These are phyloP conservation scores for Akanthomyces lecanii DNA, from an alignment of 2,329 filamentous ascomycete species.

Conservation along the genomic window DNA sequence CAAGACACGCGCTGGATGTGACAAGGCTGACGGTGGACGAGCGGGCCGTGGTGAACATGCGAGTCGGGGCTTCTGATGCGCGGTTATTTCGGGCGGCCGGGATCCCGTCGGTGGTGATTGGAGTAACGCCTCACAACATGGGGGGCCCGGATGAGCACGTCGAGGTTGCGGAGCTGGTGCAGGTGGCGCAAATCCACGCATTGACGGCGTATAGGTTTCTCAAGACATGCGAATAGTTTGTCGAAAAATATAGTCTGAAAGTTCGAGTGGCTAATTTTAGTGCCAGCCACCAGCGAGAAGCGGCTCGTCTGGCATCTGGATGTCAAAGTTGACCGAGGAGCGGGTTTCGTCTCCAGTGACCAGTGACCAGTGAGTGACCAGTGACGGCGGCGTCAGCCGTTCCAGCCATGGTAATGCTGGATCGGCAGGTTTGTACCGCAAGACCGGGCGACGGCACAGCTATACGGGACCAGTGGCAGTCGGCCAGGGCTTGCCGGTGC, in stretches of 20 bases:
- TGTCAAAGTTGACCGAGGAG: background rate
- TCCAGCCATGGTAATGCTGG: background rate
- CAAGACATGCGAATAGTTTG: no score
- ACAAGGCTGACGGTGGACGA: conserved; percentile 12
- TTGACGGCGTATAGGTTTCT: conserved; percentile 17
- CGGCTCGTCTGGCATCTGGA: background rate
- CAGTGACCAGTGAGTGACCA: no score
- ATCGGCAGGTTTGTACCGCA: background rate
- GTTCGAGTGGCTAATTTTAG: background rate
- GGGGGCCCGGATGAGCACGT: conserved; percentile 18
- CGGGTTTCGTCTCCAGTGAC: background rate
- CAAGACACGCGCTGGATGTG: conserved; percentile 11
- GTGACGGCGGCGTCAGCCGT: no score
- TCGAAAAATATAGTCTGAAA: no score
- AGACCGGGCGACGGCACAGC: background rate
- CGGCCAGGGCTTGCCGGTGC: background rate
- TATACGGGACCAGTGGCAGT: background rate
- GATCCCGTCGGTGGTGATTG: conserved; percentile 18
- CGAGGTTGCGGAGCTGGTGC: conserved; percentile 13
- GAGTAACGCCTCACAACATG: conserved; percentile 19
- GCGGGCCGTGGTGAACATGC: conserved; percentile 17
- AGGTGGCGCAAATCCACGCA: conserved; percentile 18
- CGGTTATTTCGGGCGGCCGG: conserved; percentile 14
- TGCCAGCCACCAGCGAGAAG: no score
- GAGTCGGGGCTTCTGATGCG: conserved; percentile 18